A percentile compares a stretch with the other conserved stretches of the same genome.
These are phyloP conservation scores for Dendrobium huoshanense DNA, from an alignment of 106 monocot species.

Conservation along the genomic window DNA sequence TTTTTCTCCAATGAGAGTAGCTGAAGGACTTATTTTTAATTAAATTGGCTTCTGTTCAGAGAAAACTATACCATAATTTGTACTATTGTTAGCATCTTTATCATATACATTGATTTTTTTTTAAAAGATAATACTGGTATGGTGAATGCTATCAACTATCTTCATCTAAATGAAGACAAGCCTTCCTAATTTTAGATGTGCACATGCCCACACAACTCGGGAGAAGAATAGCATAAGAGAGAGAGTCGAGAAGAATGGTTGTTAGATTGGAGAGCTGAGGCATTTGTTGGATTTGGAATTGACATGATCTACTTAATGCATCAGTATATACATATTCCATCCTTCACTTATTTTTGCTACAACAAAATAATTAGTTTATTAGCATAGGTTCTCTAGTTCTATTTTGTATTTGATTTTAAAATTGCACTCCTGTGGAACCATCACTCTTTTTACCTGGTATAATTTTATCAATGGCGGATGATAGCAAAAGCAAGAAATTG, in stretches of 20 bases:
- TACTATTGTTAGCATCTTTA: background rate
- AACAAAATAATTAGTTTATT: background rate
- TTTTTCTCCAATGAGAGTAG: background rate
- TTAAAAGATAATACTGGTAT: background rate
- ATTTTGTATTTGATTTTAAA: background rate
- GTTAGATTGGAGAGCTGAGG: background rate
- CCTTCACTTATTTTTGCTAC: background rate
- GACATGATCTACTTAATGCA: background rate
- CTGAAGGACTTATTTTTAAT: background rate
- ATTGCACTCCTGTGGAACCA: background rate
- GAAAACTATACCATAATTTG: background rate
- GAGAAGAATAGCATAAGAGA: background rate
- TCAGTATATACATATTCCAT: background rate
- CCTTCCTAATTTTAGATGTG: background rate
- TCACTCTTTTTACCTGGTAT: background rate
- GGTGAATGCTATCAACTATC: background rate
- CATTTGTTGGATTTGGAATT: background rate
- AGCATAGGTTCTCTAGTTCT: background rate
- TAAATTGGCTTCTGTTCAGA: background rate
- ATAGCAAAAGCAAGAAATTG: background rate
- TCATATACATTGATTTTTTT: background rate
- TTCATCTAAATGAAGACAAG: background rate
- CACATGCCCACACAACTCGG: background rate
- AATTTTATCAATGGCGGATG: background rate
- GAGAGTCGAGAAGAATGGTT: background rate